Conservation (phyloP, 164 flowering plant species). For the Umbellularia californica region DNA sequence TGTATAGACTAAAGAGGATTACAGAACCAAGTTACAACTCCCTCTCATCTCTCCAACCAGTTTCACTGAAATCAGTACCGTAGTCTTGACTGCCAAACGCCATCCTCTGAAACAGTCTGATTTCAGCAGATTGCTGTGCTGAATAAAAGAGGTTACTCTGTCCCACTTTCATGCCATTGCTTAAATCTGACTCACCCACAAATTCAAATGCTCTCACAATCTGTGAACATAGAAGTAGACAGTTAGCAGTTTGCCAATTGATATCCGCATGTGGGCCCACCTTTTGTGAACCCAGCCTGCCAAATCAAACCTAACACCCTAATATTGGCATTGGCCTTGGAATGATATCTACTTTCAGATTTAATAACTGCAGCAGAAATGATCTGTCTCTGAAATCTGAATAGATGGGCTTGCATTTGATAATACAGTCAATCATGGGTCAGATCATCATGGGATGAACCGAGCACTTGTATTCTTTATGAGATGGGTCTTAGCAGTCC, state of each 20-base stretch:
- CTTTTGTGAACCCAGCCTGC: background rate
- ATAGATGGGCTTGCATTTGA: background rate
- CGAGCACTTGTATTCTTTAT: too few species aligned
- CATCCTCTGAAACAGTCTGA: constrained; percentile 78
- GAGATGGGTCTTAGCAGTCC: too few species aligned
- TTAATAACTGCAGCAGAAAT: background rate
- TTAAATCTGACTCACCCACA: constrained; percentile 44
- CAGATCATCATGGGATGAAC: too few species aligned
- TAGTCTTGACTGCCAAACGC: constrained; percentile 73
- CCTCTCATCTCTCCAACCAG: constrained; percentile 18
- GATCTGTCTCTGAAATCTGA: background rate
- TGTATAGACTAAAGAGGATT: background rate
- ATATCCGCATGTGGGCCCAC: too few species aligned
- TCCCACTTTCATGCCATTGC: constrained; percentile 79
- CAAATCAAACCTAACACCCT: background rate
- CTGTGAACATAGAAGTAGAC: constrained; percentile 27
- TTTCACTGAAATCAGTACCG: constrained; percentile 51
- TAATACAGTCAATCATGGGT: too few species aligned
- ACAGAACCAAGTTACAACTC: background rate
- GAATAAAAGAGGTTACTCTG: constrained; percentile 61
- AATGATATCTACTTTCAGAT: background rate
- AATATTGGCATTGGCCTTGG: background rate
- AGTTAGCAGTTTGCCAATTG: background rate
- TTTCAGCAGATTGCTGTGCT: constrained; percentile 66
- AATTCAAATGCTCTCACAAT: constrained; percentile 69